A percentile compares a stretch with the other conserved stretches of the same genome.
phyloP scores from a whole-genome alignment of 208 protist species.

The Leishmania braziliensis region DNA sequence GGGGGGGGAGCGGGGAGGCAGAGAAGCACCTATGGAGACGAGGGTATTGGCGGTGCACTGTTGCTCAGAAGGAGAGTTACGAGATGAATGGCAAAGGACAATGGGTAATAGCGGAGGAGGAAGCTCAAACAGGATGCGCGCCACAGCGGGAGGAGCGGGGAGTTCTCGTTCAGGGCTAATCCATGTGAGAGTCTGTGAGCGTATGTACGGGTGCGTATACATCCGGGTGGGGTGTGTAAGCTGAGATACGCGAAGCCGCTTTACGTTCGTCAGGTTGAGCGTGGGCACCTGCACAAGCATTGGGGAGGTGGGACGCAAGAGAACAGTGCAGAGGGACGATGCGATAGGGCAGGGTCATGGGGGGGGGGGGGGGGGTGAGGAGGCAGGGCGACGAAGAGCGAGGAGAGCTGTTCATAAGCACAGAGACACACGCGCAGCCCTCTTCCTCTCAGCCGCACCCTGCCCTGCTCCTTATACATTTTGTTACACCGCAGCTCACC shows the following conservation, averaged over 20 bases:
- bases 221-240: neutral
- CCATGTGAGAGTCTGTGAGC: neutral
- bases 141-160: neutral
- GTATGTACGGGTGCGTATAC: neutral
- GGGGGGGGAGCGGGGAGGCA: neutral
- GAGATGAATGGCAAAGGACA: neutral
- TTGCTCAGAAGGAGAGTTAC: neutral
- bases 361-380: neutral
- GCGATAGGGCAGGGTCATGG: neutral
- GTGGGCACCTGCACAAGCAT: neutral
- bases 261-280: neutral
- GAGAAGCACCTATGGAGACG: neutral
- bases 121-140: neutral
- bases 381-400: neutral
- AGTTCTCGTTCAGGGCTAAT: neutral
- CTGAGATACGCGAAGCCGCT: neutral
- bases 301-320: neutral
- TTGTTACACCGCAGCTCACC: neutral
- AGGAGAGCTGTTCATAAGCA: neutral
- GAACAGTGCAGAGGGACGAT: neutral
- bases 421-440: neutral
- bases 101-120: neutral
- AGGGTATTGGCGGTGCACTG: neutral
- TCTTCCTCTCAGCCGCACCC: neutral
- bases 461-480: neutral